A percentile compares a stretch with the other conserved stretches of the same genome.
Evolutionary conservation across 306 rosid genomes (phyloP).

Genomic region (Betula pendula): DNA sequence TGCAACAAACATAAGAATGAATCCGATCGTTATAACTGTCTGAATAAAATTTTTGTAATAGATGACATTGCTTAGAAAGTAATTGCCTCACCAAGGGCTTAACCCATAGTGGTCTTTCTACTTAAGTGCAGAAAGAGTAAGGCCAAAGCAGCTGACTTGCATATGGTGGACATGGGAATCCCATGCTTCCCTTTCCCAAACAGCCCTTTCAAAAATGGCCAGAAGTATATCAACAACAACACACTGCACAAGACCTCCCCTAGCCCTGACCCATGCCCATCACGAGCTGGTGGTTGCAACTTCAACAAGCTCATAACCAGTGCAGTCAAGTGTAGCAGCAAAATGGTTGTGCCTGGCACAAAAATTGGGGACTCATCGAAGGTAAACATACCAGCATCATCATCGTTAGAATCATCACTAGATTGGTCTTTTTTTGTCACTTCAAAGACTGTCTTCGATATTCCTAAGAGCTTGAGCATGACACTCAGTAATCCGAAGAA

Average conservation of each 20-base stretch:
- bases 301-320: constrained; percentile 32
- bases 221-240: constrained; percentile 43
- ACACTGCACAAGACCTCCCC: constrained; percentile 41
- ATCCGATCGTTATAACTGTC: too few species aligned
- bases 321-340: constrained; percentile 48
- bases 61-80: too few species aligned
- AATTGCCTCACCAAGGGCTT: neutral
- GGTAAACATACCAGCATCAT: constrained; percentile 42
- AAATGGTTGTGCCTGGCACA: constrained; percentile 55
- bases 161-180: constrained; percentile 52
- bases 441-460: constrained; percentile 44
- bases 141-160: constrained; percentile 45
- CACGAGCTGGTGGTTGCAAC: constrained; percentile 13
- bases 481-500: constrained; percentile 31
- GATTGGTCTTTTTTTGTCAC: constrained; percentile 40
- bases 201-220: constrained; percentile 64
- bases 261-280: constrained; percentile 37
- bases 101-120: neutral
- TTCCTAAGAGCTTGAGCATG: constrained; percentile 29
- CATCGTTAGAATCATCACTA: constrained; percentile 5
- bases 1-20: too few species aligned
- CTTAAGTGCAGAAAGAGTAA: constrained; percentile 37
- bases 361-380: constrained; percentile 61
- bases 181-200: constrained; percentile 58
- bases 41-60: too few species aligned